These are phyloP conservation scores for Penicillium sclerotigenum DNA, from an alignment of 2,329 filamentous ascomycete genomes.

Conservation along the genomic window DNA sequence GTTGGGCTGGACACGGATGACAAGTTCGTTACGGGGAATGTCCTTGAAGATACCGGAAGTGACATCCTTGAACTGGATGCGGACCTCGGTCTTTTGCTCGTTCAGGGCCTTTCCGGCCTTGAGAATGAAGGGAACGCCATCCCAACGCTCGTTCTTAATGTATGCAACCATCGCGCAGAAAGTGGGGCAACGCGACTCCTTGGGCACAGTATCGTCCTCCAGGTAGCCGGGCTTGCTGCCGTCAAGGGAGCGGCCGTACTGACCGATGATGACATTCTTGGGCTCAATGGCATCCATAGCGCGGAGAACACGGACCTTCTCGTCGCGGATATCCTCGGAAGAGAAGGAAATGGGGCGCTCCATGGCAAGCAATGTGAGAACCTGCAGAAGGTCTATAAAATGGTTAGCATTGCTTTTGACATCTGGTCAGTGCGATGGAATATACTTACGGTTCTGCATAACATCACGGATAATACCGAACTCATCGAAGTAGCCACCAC, in stretches of 20 bases:
- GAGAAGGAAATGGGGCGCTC: constrained; percentile 98
- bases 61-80: constrained; percentile 99
- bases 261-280: constrained; percentile 99
- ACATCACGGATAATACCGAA: constrained; percentile 99
- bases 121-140: constrained; percentile 97
- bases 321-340: constrained; percentile 94
- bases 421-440: neutral
- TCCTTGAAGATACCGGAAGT: constrained; percentile 99
- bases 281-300: constrained; percentile 93
- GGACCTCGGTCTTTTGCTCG: constrained; percentile 99
- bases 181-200: constrained; percentile 94
- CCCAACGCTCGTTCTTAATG: constrained; percentile 99
- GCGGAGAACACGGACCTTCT: constrained; percentile 92
- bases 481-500: constrained; percentile 98
- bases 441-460: constrained; percentile 85
- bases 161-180: constrained; percentile 97
- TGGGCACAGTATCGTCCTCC: constrained; percentile 96
- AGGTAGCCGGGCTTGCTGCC: constrained; percentile 97
- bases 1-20: constrained; percentile 98
- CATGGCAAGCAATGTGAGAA: constrained; percentile 94
- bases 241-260: constrained; percentile 95
- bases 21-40: constrained; percentile 97
- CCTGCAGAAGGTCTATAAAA: constrained; percentile 75
- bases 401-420: neutral
- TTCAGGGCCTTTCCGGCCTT: constrained; percentile 99